Evolutionary conservation across 495 filamentous ascomycete genomes (phyloP), one percentile per base, ranked within the genome.

Genomic region (Apiosordaria backusii): DNA sequence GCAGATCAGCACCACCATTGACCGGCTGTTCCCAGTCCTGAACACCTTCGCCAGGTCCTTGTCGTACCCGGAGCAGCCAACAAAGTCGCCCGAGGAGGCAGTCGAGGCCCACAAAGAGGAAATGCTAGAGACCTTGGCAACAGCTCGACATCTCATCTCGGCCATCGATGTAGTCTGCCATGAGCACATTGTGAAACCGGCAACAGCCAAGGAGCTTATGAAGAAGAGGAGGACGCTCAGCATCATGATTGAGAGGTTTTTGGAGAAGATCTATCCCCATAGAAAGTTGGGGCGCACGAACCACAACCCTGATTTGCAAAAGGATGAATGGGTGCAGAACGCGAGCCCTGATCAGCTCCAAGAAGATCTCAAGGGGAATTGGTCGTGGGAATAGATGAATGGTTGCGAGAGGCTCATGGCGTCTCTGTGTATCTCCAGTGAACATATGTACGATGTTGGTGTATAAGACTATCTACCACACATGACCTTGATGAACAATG

Each of bases 71-170:
- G 54, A 29, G 0, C 21, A 64, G 9, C 64, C 67, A 7, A 68
- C 72, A 10, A 65, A 63, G 13, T 68, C 67, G 3, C 62, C 68
- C 13, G 60, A 69, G 54, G 62, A 72, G 19, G 18, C 25, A 21
- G 57, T 57, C 27, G 57, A 67, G 18, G n/a, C 27, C 18, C 15
- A 59, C 18, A 54, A 65, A n/a, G 70, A 66, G 18, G 60, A 67
- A n/a, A 65, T 66, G 66, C 62, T 68, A 18, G 79, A 83, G 62
- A 67, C 76, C 19, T 63, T 80, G 21, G 72, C 79, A 4, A 72
- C 79, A 24, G 78, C 75, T 21, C 76, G 77, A n/a, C 72, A 72
- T 52, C 79, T 83, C 73, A 74, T 79, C 50, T 71, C 72, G 40
- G 77, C 76, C 4, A 72, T 74, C 25, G 80, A 83, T 68, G 71